phyloP scores from a whole-genome alignment of 495 filamentous ascomycete species.

The Aspergillus carlsbadensis region DNA sequence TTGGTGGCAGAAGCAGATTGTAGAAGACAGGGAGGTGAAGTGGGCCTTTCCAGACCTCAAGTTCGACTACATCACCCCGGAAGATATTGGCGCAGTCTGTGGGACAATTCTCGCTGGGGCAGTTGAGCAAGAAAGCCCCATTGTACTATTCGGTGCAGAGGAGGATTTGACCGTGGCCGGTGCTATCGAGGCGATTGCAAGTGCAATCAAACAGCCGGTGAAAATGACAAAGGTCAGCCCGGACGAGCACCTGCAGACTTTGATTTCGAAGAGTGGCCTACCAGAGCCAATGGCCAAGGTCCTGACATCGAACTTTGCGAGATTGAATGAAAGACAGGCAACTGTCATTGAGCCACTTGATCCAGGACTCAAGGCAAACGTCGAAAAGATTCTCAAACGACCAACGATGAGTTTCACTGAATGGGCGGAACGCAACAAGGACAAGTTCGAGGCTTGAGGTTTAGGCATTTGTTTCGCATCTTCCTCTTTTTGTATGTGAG shows the following conservation, averaged over 20 bases:
- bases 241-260: constrained; percentile 17
- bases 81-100: constrained; percentile 29
- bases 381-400: constrained; percentile 23
- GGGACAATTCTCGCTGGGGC: constrained; percentile 26
- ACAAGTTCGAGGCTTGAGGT: constrained; percentile 9
- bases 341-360: neutral
- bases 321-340: neutral
- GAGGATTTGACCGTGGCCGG: constrained; percentile 11
- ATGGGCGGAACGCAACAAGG: constrained; percentile 27
- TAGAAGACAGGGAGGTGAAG: constrained; percentile 21
- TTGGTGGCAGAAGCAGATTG: constrained; percentile 17
- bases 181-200: constrained; percentile 16
- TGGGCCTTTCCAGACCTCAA: constrained; percentile 13
- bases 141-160: constrained; percentile 28
- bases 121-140: constrained; percentile 9
- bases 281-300: constrained; percentile 20
- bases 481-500: neutral
- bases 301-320: neutral
- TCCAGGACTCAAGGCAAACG: constrained; percentile 15
- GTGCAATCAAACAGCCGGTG: constrained; percentile 24
- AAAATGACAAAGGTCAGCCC: constrained; percentile 17
- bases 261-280: constrained; percentile 6
- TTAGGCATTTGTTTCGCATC: neutral
- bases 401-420: constrained; percentile 25
- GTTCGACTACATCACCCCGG: constrained; percentile 29